Percentiles rank a stretch among this genome's conserved stretches.
phyloP scores from a whole-genome alignment of 2,329 filamentous ascomycete species.

The Leptodontidium sp. region DNA sequence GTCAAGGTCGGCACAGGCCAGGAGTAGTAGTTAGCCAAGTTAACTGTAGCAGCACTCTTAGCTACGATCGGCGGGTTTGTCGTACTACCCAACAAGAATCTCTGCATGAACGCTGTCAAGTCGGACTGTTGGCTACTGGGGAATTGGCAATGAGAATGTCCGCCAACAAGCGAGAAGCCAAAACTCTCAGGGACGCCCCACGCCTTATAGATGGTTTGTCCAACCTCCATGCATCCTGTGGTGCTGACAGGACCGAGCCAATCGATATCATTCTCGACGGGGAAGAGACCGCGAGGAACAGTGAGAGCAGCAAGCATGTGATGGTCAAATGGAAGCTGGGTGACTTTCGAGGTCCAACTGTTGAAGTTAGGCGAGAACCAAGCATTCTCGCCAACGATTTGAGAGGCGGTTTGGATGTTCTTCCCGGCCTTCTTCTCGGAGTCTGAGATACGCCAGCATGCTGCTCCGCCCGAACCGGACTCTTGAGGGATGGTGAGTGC shows the following conservation, averaged over 20 bases:
- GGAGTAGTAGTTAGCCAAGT: slow-evolving; percentile 17
- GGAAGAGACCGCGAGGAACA: slow-evolving; percentile 62
- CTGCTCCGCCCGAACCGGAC: slow-evolving; percentile 66
- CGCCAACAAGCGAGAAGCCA: slow-evolving; percentile 58
- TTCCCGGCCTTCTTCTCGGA: slow-evolving; percentile 58
- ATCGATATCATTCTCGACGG: slow-evolving; percentile 62
- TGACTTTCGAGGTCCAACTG: slow-evolving; percentile 55
- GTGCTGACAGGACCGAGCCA: slow-evolving; percentile 62
- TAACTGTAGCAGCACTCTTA: slow-evolving; percentile 26
- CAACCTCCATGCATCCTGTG: slow-evolving; percentile 62
- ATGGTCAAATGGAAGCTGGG: slow-evolving; percentile 61
- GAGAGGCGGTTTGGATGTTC: slow-evolving; percentile 66
- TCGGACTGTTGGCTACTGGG: slow-evolving; percentile 55
- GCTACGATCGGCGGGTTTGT: slow-evolving; percentile 6
- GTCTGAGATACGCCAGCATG: slow-evolving; percentile 66
- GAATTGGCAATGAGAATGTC: slow-evolving; percentile 59
- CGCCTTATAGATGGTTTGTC: slow-evolving; percentile 62
- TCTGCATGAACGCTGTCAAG: slow-evolving; percentile 58
- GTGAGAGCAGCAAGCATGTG: slow-evolving; percentile 66
- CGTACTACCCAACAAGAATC: slow-evolving; percentile 50
- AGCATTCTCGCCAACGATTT: slow-evolving; percentile 68
- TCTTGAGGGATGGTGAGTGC: slow-evolving; percentile 69
- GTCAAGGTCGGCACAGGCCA: slow-evolving; percentile 29
- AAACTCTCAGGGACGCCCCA: slow-evolving; percentile 60
- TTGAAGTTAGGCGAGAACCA: slow-evolving; percentile 68